phyloP scores from a whole-genome alignment of 192 early-diverging fungal genomes.

The Linnemannia exigua region DNA sequence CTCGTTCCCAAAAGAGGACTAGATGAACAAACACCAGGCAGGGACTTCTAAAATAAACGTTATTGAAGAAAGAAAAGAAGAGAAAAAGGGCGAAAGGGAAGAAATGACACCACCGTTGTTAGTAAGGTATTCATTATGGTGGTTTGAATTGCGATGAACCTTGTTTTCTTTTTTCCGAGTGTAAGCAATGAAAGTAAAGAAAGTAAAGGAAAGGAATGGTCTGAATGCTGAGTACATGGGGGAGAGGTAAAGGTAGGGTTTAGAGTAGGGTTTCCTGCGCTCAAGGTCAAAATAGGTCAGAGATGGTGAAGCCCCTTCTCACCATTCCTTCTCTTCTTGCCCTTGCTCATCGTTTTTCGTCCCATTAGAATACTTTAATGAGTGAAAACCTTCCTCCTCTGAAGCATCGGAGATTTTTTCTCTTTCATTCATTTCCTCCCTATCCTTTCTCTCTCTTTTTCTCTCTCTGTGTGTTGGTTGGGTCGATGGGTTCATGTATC shows the following conservation, averaged over 20 bases:
- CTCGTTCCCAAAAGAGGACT: constrained; percentile 11
- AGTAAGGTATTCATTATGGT: background rate
- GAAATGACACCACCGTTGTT: background rate
- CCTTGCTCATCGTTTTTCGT: too few species aligned
- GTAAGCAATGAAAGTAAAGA: too few species aligned
- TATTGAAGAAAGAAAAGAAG: background rate
- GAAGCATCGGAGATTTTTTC: background rate
- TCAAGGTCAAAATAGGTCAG: too few species aligned
- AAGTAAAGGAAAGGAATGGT: too few species aligned
- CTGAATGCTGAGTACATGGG: too few species aligned
- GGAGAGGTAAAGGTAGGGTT: too few species aligned
- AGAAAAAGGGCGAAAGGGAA: background rate
- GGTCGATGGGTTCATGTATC: background rate
- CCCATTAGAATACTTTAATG: too few species aligned
- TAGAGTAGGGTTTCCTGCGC: too few species aligned
- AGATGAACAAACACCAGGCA: background rate
- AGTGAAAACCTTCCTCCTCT: too few species aligned
- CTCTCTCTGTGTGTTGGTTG: background rate
- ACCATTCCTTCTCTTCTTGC: too few species aligned
- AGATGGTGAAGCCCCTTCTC: too few species aligned
- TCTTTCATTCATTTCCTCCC: background rate
- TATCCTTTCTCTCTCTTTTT: background rate
- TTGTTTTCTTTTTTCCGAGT: constrained; percentile 5
- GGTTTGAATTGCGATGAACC: constrained; percentile 2
- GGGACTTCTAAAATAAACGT: background rate